phyloP scores from a whole-genome alignment of 2,329 filamentous ascomycete genomes.

The Aspergillus neotritici region DNA sequence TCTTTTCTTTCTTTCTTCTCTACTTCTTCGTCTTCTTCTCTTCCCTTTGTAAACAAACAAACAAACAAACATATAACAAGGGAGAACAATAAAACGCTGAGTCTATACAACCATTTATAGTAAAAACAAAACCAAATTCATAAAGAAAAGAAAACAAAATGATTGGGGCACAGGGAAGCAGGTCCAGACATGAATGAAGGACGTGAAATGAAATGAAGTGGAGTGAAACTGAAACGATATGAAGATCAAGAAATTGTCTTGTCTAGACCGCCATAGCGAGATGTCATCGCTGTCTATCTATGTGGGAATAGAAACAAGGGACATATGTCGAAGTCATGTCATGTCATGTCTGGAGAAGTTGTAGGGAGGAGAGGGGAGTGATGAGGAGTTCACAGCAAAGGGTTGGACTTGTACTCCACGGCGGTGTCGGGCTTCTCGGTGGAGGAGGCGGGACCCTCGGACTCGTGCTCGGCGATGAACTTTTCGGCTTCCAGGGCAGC shows the following conservation, averaged over 20 bases:
- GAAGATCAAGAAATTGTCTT: constrained; percentile 12
- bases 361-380: neutral
- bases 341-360: neutral
- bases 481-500: constrained; percentile 95
- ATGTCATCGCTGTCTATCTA: neutral
- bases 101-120: too few relatives aligned
- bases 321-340: neutral
- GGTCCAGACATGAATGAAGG: neutral
- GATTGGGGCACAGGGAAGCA: neutral
- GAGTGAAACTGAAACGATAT: constrained; percentile 1
- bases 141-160: constrained; percentile 3
- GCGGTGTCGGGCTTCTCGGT: constrained; percentile 40
- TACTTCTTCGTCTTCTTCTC: too few relatives aligned
- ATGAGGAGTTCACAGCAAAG: constrained; percentile 49
- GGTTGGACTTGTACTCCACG: constrained; percentile 58
- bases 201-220: constrained; percentile 2
- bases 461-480: constrained; percentile 72
- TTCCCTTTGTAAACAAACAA: too few relatives aligned
- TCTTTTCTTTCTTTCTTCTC: too few relatives aligned
- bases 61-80: too few relatives aligned
- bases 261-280: constrained; percentile 12
- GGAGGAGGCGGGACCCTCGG: constrained; percentile 41
- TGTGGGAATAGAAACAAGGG: neutral
- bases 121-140: neutral
- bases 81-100: too few relatives aligned